These are phyloP conservation scores for Aegilops tauschii DNA, from an alignment of 176 grass and related monocot species.

Conservation along the genomic window DNA sequence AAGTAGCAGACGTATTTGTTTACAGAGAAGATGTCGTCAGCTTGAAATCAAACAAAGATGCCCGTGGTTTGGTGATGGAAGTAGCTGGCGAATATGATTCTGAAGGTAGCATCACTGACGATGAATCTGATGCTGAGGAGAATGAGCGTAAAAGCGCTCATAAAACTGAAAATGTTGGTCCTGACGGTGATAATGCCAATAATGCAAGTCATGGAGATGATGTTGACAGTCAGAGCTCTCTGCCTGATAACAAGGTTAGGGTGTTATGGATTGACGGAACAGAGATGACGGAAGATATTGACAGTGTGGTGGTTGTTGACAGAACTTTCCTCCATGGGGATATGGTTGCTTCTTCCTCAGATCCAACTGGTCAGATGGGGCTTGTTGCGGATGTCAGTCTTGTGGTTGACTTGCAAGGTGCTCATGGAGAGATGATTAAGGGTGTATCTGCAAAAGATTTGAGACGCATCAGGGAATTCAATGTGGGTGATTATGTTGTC, in stretches of 20 bases:
- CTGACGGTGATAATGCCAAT: slow-evolving; percentile 44
- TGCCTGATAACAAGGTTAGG: slow-evolving; percentile 73
- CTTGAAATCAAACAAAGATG: slow-evolving; percentile 46
- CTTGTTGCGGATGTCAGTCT: slow-evolving; percentile 66
- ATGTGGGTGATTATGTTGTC: slow-evolving; percentile 87
- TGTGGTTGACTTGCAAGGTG: slow-evolving; percentile 61
- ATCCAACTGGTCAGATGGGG: slow-evolving; percentile 89
- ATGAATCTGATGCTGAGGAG: slow-evolving; percentile 57
- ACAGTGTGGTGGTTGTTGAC: slow-evolving; percentile 50
- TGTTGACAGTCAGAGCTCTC: slow-evolving; percentile 45
- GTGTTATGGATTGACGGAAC: slow-evolving; percentile 68
- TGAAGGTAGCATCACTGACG: slow-evolving; percentile 73
- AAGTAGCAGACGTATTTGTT: slow-evolving; percentile 48
- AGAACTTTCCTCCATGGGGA: slow-evolving; percentile 86
- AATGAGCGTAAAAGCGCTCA: slow-evolving; percentile 28
- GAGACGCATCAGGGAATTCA: slow-evolving; percentile 75
- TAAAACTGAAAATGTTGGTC: slow-evolving; percentile 33
- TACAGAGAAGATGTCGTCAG: slow-evolving; percentile 85
- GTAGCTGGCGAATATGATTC: slow-evolving; percentile 90
- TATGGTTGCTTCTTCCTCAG: slow-evolving; percentile 67
- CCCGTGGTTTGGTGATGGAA: slow-evolving; percentile 74
- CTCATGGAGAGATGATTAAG: slow-evolving; percentile 54
- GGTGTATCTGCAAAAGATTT: slow-evolving; percentile 70
- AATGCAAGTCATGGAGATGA: slow-evolving; percentile 40
- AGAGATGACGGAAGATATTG: slow-evolving; percentile 66